A percentile compares a stretch with the other conserved stretches of the same genome.
These are phyloP conservation scores for Helotiales sp. DNA, from an alignment of 2,329 filamentous ascomycete genomes.

Conservation along the genomic window DNA sequence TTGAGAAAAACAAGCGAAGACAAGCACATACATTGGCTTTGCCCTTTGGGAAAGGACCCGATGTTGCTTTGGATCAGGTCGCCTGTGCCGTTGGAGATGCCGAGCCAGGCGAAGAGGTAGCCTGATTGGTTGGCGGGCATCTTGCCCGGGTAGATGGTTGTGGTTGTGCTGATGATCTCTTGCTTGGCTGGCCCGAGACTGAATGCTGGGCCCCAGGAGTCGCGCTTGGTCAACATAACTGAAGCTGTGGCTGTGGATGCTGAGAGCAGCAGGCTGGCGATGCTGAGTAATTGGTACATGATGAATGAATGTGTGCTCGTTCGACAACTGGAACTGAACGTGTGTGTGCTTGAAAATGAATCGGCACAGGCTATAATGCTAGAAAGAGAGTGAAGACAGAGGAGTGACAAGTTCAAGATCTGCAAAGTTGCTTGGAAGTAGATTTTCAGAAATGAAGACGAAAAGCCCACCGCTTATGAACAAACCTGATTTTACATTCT, in stretches of 20 bases:
- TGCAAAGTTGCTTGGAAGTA: neutral
- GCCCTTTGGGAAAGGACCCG: constrained; percentile 34
- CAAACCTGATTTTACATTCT: neutral
- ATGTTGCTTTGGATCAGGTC: constrained; percentile 35
- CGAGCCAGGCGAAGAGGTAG: constrained; percentile 38
- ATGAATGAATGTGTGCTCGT: neutral
- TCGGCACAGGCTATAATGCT: neutral
- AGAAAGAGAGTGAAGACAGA: neutral
- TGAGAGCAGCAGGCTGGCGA: neutral
- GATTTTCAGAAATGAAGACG: neutral
- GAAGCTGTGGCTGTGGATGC: neutral
- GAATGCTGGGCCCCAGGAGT: constrained; percentile 36
- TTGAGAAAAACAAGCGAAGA: too few species aligned
- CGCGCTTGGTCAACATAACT: constrained; percentile 20
- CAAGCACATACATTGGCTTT: constrained; percentile 34
- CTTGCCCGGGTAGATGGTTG: constrained; percentile 38
- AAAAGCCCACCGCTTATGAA: neutral
- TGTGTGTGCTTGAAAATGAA: neutral
- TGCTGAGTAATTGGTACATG: neutral
- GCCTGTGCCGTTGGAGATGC: constrained; percentile 38
- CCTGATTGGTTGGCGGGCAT: constrained; percentile 37
- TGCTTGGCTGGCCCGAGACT: constrained; percentile 34
- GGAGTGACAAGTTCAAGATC: neutral
- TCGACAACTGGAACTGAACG: neutral
- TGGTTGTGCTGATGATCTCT: constrained; percentile 34